Evolutionary conservation across 176 grass and related monocot species (phyloP), one percentile per base, ranked within the genome.

Genomic region (Ampelocalamus luodianensis): DNA sequence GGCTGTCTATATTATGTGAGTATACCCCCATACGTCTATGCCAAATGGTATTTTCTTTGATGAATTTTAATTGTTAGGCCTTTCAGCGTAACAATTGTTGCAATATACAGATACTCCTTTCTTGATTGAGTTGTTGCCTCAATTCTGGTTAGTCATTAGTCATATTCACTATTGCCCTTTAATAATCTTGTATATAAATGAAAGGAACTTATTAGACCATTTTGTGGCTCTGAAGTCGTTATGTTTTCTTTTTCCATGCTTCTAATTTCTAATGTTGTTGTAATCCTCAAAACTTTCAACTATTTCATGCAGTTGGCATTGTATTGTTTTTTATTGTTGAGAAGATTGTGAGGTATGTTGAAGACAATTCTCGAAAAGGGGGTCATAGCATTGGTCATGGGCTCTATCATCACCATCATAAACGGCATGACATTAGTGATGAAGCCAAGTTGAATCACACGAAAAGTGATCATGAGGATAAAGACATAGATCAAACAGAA

Each of bases 281-380:
- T 72, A 73, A 65, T 79, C 6, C 38, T 89, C 6, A 15, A 79
- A 76, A 76, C 2, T 65, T 44, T 38, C 22, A 54, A 81, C 24
- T 61, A 53, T 69, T 87, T 55, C 70, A 32, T 91, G 92, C 85
- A 98, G 96, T 92, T 93, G 96, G 96, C 10, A 96, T 98, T 87
- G 89, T 98, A 83, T 58, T 98, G 22, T 98, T 98, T 88, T 93
- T 98, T 79, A 48, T 98, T 66, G 96, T 98, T 42, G 96, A 98
- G 86, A 98, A 98, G 79, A 91, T 99, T 68, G 93, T 99, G 53
- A 94, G 96, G 82, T 99, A 96, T 89, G 91, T 99, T 61, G 91
- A 99, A 88, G 90, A 88, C 54, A 90, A 94, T 88, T 93, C 91
- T 81, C 74, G 64, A 62, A 85, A 83, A 45, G 82, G 87, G 42